Evolutionary conservation across 805 yeast genomes (phyloP).

Genomic region (Cyberlindnera bimundalis): DNA sequence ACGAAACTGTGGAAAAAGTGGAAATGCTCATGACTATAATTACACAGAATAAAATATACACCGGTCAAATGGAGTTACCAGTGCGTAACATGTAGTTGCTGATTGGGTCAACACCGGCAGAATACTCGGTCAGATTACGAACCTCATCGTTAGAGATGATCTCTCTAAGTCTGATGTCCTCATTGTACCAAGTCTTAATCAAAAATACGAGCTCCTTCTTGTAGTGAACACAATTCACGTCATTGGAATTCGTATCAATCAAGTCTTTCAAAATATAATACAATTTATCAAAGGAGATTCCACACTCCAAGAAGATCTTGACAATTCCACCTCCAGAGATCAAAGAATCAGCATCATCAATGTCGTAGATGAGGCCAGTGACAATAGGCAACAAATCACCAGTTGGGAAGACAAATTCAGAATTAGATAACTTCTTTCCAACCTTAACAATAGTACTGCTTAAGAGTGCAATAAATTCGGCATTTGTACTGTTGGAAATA

Average conservation of each 20-base stretch:
- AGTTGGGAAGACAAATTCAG: conserved; percentile 80
- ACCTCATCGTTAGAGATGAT: conserved; percentile 28
- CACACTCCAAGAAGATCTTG: conserved; percentile 60
- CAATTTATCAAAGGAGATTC: conserved; percentile 59
- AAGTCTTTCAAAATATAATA: conserved; percentile 62
- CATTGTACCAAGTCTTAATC: conserved; percentile 62
- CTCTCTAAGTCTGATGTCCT: conserved; percentile 62
- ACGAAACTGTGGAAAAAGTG: no score
- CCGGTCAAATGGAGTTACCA: conserved; percentile 16
- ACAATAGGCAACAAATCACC: conserved; percentile 65
- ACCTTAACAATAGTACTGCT: conserved; percentile 34
- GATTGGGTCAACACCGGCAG: conserved; percentile 56
- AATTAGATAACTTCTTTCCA: conserved; percentile 62
- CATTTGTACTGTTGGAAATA: conserved; percentile 8
- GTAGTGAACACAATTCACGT: conserved; percentile 45
- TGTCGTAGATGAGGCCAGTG: conserved; percentile 45
- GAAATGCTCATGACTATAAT: no score
- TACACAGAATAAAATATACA: not conserved
- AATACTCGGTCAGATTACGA: conserved; percentile 41
- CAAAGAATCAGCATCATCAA: conserved; percentile 35
- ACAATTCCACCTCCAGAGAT: conserved; percentile 47
- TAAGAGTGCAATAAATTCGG: conserved; percentile 20
- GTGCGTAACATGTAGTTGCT: conserved; percentile 37
- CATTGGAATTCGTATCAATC: conserved; percentile 57
- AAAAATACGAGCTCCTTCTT: conserved; percentile 60